Evolutionary conservation across 2,329 filamentous ascomycete species (phyloP).

Genomic region (Botrytis cinerea): DNA sequence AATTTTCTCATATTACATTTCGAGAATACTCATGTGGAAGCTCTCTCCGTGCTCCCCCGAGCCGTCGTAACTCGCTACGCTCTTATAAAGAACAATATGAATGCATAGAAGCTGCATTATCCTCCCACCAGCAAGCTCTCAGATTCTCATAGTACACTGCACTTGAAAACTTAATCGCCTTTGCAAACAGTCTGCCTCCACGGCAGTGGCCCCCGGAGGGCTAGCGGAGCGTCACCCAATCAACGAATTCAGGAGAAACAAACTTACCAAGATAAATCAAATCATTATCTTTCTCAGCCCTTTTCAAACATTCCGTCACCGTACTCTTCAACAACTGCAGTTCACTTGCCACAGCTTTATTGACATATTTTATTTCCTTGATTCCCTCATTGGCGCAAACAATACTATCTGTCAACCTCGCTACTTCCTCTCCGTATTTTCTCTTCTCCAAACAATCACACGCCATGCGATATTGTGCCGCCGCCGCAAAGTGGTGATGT

Average conservation of each 20-base stretch:
- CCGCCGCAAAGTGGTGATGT: conserved; percentile 94
- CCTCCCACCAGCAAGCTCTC: not conserved
- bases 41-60: not conserved
- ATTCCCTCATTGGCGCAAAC: conserved; percentile 82
- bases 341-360: conserved; percentile 78
- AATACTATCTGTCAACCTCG: conserved; percentile 78
- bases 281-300: conserved; percentile 95
- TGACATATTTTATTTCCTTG: conserved; percentile 80
- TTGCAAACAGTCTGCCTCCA: not conserved
- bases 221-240: conserved; percentile 11
- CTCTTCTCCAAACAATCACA: conserved; percentile 90
- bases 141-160: not conserved
- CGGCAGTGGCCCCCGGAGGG: conserved; percentile 15
- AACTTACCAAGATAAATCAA: conserved; percentile 80
- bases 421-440: conserved; percentile 94
- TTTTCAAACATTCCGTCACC: conserved; percentile 83
- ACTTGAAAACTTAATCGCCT: not conserved
- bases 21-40: not conserved
- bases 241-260: not conserved
- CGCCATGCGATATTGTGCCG: conserved; percentile 89
- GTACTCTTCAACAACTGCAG: conserved; percentile 79
- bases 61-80: not conserved
- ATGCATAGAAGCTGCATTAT: not conserved
- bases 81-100: not conserved
- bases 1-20: not conserved